A percentile compares a stretch with the other conserved stretches of the same genome.
These are phyloP conservation scores for Flaveria brownii DNA, from an alignment of 129 eudicot species.

Conservation along the genomic window DNA sequence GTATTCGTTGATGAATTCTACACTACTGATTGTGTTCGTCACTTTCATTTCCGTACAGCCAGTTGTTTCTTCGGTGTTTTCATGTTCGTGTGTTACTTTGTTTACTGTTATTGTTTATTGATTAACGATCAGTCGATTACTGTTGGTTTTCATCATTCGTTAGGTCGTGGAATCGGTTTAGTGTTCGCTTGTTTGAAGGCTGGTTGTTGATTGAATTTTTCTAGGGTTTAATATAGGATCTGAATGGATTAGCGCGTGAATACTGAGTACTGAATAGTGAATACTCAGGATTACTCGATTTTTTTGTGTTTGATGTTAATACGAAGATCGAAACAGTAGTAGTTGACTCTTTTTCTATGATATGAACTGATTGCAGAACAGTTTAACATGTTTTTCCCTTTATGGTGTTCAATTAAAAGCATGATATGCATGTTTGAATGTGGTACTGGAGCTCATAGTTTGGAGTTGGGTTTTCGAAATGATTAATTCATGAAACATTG, in stretches of 20 bases:
- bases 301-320: background rate
- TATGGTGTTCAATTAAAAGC: background rate
- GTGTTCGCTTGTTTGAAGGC: slow-evolving; percentile 16
- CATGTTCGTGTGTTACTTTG: background rate
- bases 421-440: slow-evolving; percentile 1
- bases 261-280: background rate
- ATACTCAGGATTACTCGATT: slow-evolving; percentile 7
- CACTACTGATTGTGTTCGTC: background rate
- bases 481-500: background rate
- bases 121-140: background rate
- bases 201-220: background rate
- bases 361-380: slow-evolving; percentile 14
- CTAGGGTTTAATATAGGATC: background rate
- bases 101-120: no score
- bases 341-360: slow-evolving; percentile 21
- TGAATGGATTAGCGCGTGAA: slow-evolving; percentile 5
- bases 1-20: background rate
- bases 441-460: slow-evolving; percentile 19
- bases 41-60: background rate
- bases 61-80: background rate
- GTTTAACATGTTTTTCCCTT: background rate
- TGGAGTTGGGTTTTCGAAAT: background rate
- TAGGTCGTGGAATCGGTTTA: background rate
- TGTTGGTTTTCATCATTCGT: background rate
- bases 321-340: background rate